Evolutionary conservation across 1,284 basidiomycete species (phyloP).

Genomic region (Amylostereum areolatum): DNA sequence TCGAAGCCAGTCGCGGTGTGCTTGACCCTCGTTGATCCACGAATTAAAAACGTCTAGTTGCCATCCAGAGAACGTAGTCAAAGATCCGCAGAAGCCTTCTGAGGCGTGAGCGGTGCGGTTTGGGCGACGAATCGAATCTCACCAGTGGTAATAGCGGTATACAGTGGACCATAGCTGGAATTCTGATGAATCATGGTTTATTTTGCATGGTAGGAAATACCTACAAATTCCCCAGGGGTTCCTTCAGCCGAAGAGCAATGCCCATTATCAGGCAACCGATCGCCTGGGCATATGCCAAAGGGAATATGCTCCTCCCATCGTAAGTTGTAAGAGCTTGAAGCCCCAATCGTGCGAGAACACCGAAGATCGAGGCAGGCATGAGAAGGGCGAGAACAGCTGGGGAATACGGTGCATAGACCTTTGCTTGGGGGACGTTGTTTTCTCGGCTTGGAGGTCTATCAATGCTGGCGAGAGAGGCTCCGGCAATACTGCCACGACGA

Average conservation of each 20-base stretch:
- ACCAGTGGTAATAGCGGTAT: constrained; percentile 88
- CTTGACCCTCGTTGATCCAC: constrained; percentile 69
- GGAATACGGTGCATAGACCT: constrained; percentile 54
- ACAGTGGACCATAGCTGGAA: constrained; percentile 78
- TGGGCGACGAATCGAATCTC: constrained; percentile 8
- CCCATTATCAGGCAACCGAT: constrained; percentile 94
- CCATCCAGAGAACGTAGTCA: constrained; percentile 97
- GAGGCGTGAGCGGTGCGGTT: neutral
- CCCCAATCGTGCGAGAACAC: constrained; percentile 74
- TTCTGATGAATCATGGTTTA: constrained; percentile 6
- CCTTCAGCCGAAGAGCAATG: constrained; percentile 60
- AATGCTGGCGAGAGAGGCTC: constrained; percentile 43
- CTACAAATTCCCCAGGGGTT: constrained; percentile 70
- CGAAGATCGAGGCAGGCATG: constrained; percentile 73
- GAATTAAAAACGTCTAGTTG: constrained; percentile 84
- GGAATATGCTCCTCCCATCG: constrained; percentile 72
- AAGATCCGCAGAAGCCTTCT: constrained; percentile 87
- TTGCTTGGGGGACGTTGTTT: constrained; percentile 35
- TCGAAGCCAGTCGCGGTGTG: constrained; percentile 63
- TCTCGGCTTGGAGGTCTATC: constrained; percentile 44
- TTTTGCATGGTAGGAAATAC: constrained; percentile 24
- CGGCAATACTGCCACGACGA: constrained; percentile 26
- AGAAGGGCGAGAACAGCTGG: constrained; percentile 64
- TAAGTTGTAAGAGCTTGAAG: constrained; percentile 68
- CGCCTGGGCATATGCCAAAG: constrained; percentile 84